phyloP scores from a whole-genome alignment of 768 basidiomycete genomes.

The Collybiopsis confluens region DNA sequence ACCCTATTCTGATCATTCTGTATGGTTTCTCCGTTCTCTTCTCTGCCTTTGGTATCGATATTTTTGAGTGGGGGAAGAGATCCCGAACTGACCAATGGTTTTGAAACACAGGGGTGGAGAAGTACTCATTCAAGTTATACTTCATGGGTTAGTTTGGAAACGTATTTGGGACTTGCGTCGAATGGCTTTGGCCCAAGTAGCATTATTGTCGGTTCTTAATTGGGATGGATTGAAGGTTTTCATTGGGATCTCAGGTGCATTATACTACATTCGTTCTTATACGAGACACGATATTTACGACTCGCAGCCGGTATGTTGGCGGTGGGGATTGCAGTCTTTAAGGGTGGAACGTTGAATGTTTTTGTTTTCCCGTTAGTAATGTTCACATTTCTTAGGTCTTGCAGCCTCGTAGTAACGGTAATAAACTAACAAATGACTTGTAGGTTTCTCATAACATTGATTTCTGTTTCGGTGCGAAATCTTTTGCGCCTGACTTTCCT shows the following conservation, averaged over 20 bases:
- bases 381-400: no score
- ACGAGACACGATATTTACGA: not conserved
- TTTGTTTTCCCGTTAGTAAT: slow-evolving; percentile 1
- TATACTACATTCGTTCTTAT: no score
- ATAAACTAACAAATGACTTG: no score
- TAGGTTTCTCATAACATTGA: not conserved
- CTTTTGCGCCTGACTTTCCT: no score
- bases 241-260: not conserved
- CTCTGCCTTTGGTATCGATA: no score
- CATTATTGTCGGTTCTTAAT: no score
- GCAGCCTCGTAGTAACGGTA: no score
- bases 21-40: no score
- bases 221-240: not conserved
- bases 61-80: no score
- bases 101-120: not conserved
- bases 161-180: not conserved
- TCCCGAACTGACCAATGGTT: no score
- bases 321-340: not conserved
- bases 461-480: not conserved
- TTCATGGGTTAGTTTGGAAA: not conserved
- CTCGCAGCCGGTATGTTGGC: not conserved
- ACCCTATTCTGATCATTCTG: no score
- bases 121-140: not conserved
- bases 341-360: not conserved
- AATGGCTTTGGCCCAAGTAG: no score